These are phyloP conservation scores for Cercophora newfieldiana DNA, from an alignment of 495 filamentous ascomycete genomes.

Conservation along the genomic window DNA sequence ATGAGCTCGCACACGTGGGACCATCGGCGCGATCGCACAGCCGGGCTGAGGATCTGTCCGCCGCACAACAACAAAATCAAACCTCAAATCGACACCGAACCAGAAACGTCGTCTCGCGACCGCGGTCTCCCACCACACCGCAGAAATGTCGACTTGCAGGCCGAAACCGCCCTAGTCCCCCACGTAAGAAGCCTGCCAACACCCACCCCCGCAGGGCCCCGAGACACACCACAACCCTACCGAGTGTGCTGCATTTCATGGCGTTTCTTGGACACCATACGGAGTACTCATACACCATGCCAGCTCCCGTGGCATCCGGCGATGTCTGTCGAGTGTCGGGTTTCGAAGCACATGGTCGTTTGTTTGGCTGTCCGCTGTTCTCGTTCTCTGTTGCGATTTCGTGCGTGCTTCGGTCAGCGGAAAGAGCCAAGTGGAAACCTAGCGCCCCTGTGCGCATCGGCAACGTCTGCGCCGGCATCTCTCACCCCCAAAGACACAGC, in stretches of 20 bases:
- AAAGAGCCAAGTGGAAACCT: background rate
- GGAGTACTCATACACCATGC: too few relatives aligned
- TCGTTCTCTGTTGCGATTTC: background rate
- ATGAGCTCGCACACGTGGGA: background rate
- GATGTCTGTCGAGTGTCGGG: background rate
- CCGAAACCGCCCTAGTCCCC: background rate
- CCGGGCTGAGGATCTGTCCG: too few relatives aligned
- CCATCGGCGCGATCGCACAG: background rate
- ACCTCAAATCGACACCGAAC: background rate
- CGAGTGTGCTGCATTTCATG: background rate
- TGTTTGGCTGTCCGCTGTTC: background rate
- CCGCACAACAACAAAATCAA: too few relatives aligned
- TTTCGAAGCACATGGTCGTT: background rate
- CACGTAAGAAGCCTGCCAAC: background rate
- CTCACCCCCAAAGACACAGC: background rate
- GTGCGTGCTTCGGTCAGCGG: background rate
- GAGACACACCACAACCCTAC: background rate
- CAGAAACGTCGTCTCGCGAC: background rate
- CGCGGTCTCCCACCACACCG: background rate
- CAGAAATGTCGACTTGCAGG: background rate
- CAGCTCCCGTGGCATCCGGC: background rate
- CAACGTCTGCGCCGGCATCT: background rate
- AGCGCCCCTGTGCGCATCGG: background rate
- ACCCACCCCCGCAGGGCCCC: background rate
- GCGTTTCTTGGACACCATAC: background rate